Base-by-base conservation (phyloP, 768 basidiomycete species). In the Serendipita indica region DNA sequence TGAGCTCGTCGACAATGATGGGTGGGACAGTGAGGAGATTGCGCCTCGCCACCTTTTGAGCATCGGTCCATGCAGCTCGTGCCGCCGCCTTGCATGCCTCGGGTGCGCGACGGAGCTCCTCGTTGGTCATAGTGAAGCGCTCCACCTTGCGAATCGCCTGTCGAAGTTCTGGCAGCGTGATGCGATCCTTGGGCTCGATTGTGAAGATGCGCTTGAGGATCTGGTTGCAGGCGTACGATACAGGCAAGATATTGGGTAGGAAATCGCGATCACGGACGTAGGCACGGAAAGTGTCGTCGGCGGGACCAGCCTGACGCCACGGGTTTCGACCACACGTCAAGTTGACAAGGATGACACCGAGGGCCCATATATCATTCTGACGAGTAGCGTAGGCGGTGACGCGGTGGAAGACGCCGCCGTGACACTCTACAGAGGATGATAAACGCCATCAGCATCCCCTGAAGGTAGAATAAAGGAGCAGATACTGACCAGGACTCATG, bases 341-440 rank as follows among this genome's bases (percentile, higher is more conserved):
- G 70, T 99, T 99, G 67, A 98, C 82, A 34, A 99, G 83, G 61
- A 99, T 89, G 66, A 99, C 88, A 33, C 92, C 94, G 41, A 98
- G 74, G 5, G 92, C 91, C 94, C 94, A 99, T 63, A 97, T 79
- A 69, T 99, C 94, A 70, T 96, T 94, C 68, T 79, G 80, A 63
- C 81, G 77, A 6, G 93, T 89, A 5, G 86, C 86, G 72, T 99
- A 99, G 3, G 79, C 73, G 61, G 79, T 78, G 58, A 75, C 77
- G 16, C 74, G 76, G 33, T 79, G 77, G 62, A 83, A 79, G 58
- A 75, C 75, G 57, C 83, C 85, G 14, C 86, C 83, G 64, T 72
- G 72, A 62, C 74, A 74, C 62, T 75, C 74, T 68, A 63, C 25
- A 46, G n/a, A n/a, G n/a, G 16, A 10, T 7, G 16, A 22, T 18